Evolutionary conservation across 2,329 filamentous ascomycete species (phyloP).

Genomic region (Coniochaeta pulveracea): DNA sequence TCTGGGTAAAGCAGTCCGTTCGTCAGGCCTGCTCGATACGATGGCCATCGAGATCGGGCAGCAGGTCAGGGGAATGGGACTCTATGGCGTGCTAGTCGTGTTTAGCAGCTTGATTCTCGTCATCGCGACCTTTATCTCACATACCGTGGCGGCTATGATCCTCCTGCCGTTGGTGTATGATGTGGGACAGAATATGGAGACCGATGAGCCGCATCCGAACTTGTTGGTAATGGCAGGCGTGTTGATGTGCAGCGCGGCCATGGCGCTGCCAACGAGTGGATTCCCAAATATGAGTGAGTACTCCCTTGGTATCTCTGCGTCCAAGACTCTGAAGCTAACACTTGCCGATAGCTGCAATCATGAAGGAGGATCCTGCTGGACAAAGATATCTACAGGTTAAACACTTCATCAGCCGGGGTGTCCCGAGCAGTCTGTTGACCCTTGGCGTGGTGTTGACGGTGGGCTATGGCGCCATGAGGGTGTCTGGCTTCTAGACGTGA

Average conservation of each 20-base stretch:
- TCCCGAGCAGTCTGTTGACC: slow-evolving; percentile 75
- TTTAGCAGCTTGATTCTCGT: slow-evolving; percentile 79
- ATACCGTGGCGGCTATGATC: slow-evolving; percentile 92
- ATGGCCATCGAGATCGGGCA: slow-evolving; percentile 69
- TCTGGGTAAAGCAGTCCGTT: slow-evolving; percentile 87
- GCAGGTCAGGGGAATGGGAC: slow-evolving; percentile 62
- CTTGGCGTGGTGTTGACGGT: slow-evolving; percentile 76
- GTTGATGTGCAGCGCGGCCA: slow-evolving; percentile 94
- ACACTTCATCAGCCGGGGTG: slow-evolving; percentile 89
- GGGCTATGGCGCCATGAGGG: slow-evolving; percentile 82
- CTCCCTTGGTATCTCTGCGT: slow-evolving; percentile 3
- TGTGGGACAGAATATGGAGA: slow-evolving; percentile 66
- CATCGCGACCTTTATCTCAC: slow-evolving; percentile 94
- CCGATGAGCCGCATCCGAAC: slow-evolving; percentile 80
- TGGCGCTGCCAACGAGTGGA: slow-evolving; percentile 89
- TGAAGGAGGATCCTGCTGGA: slow-evolving; percentile 95
- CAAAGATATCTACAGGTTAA: slow-evolving; percentile 85
- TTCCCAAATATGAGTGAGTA: slow-evolving; percentile 99
- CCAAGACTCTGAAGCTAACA: too few relatives aligned
- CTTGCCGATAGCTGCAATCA: slow-evolving; percentile 67
- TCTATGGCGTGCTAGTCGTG: slow-evolving; percentile 79
- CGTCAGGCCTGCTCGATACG: slow-evolving; percentile 81
- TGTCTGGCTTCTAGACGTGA: too few relatives aligned
- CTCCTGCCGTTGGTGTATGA: slow-evolving; percentile 83
- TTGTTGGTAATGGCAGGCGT: slow-evolving; percentile 90